phyloP scores from a whole-genome alignment of 1,139 yeast genomes.

The Geotrichum citri-aurantii region DNA sequence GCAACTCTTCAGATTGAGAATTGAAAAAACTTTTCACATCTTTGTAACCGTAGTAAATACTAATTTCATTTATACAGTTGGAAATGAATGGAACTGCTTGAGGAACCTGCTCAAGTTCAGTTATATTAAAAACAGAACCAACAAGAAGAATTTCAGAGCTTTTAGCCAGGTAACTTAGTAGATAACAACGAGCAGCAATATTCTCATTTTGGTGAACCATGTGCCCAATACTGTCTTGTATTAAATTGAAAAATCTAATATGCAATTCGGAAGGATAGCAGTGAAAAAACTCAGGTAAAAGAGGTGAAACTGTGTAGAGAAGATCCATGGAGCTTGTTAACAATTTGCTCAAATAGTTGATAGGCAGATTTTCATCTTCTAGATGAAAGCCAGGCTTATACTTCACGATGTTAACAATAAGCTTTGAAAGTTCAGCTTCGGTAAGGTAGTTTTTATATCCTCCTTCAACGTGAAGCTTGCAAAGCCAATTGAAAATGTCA shows the following conservation, averaged over 20 bases:
- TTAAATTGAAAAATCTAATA: conserved; percentile 6
- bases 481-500: conserved; percentile 15
- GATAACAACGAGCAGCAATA: conserved; percentile 12
- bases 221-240: conserved; percentile 7
- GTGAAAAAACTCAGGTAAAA: conserved; percentile 7
- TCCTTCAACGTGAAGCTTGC: conserved; percentile 8
- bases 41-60: not conserved
- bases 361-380: conserved; percentile 1
- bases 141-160: conserved; percentile 7
- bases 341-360: conserved; percentile 4
- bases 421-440: not conserved
- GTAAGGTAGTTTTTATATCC: conserved; percentile 11
- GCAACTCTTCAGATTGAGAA: conserved; percentile 11
- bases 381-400: conserved; percentile 4
- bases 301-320: conserved; percentile 4
- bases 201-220: conserved; percentile 4
- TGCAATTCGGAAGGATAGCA: conserved; percentile 7
- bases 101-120: conserved; percentile 5
- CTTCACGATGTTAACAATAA: conserved; percentile 2
- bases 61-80: conserved; percentile 1
- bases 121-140: conserved; percentile 10
- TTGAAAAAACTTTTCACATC: conserved; percentile 7
- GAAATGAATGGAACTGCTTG: conserved; percentile 6
- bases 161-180: conserved; percentile 7
- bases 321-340: conserved; percentile 6